Conservation (phyloP, 306 rosid species). For the Trichosanthes cucumerina region DNA sequence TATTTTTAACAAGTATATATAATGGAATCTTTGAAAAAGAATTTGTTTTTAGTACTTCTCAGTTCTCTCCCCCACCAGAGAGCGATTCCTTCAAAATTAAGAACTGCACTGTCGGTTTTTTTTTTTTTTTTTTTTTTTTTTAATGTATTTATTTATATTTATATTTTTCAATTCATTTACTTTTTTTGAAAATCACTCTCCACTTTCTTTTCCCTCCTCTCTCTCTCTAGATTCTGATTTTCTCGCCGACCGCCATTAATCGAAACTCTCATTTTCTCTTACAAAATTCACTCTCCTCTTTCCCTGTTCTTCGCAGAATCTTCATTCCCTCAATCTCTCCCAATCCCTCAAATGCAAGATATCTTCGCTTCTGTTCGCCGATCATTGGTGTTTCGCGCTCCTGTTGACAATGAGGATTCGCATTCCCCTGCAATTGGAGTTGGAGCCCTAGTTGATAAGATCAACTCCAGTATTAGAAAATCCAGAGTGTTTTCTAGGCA, state of each 20-base stretch:
- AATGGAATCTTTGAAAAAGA: background rate
- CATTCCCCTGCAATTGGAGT: slow-evolving; percentile 27
- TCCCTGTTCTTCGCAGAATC: background rate
- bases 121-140: background rate
- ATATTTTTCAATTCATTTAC: too few relatives aligned
- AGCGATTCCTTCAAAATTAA: background rate
- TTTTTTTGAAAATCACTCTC: slow-evolving; percentile 38
- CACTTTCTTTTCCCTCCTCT: slow-evolving; percentile 44
- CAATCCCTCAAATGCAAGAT: slow-evolving; percentile 57
- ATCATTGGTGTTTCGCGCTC: slow-evolving; percentile 78
- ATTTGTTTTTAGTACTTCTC: background rate
- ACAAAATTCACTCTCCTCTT: background rate
- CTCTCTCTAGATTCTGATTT: slow-evolving; percentile 15
- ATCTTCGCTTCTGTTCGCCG: slow-evolving; percentile 95
- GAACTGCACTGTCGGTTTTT: slow-evolving; percentile 1
- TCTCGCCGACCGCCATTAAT: slow-evolving; percentile 18
- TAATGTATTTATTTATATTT: too few relatives aligned
- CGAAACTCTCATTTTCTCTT: slow-evolving; percentile 14
- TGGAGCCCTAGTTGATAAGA: slow-evolving; percentile 68
- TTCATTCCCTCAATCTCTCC: background rate
- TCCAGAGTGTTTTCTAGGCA: slow-evolving; percentile 80
- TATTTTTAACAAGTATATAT: background rate
- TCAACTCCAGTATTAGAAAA: slow-evolving; percentile 61
- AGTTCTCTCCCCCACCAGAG: background rate
- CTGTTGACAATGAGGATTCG: slow-evolving; percentile 49